A percentile compares a stretch with the other conserved stretches of the same genome.
Conservation (phyloP, 192 early-diverging fungal genomes). For the Gamsiella multidivaricata region DNA sequence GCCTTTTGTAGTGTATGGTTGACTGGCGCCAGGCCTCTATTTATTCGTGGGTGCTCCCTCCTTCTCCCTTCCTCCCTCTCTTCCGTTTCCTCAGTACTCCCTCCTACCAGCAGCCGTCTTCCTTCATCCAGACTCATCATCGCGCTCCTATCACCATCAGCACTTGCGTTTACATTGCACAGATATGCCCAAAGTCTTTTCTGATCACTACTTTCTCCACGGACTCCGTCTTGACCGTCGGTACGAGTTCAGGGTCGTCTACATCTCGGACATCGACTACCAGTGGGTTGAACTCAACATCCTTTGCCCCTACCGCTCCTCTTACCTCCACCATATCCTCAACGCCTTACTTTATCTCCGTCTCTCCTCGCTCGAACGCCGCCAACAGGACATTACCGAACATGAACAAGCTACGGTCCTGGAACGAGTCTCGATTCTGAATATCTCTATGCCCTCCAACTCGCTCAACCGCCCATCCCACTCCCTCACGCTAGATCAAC, state of each 20-base stretch:
- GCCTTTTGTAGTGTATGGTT: too few species aligned
- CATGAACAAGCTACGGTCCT: background rate
- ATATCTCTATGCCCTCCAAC: background rate
- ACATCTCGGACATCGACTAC: background rate
- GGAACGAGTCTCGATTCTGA: background rate
- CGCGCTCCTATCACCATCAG: too few species aligned
- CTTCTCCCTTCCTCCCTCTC: too few species aligned
- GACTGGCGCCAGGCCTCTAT: too few species aligned
- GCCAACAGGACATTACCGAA: background rate
- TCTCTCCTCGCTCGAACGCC: background rate
- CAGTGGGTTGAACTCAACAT: conserved; percentile 5
- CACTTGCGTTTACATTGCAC: too few species aligned
- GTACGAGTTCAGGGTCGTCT: background rate
- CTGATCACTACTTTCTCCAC: background rate
- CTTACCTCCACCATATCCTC: background rate
- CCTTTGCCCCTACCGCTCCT: background rate
- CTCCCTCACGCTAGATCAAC: too few species aligned
- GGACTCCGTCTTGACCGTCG: background rate
- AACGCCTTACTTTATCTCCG: conserved; percentile 17
- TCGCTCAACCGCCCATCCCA: background rate
- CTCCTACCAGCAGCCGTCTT: too few species aligned
- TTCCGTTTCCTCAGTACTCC: too few species aligned
- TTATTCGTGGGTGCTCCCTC: too few species aligned
- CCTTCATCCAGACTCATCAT: background rate
- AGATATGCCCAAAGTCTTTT: conserved; percentile 6